Percentiles rank a stretch among this genome's conserved stretches.
Conservation (phyloP, 1,284 basidiomycete species). For the Paramarasmius palmivorus region DNA sequence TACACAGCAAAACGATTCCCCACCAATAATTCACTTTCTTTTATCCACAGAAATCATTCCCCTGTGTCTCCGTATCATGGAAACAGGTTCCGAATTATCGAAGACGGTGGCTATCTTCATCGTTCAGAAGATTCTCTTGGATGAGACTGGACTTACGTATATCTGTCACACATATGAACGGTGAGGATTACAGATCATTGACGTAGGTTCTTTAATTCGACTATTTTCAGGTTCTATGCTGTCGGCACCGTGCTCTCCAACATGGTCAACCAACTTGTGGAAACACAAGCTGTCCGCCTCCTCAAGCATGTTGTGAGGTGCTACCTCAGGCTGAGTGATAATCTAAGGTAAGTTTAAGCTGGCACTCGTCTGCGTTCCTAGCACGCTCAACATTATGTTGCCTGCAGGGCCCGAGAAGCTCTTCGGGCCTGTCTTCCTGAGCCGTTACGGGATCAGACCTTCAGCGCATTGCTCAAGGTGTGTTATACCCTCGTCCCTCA, state of each 20-base stretch:
- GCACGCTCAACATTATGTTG: slow-evolving; percentile 3
- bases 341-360: slow-evolving; percentile 66
- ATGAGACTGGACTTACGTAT: slow-evolving; percentile 97
- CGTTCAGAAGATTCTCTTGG: slow-evolving; percentile 98
- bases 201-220: no score
- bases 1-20: slow-evolving; percentile 95
- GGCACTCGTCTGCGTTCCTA: slow-evolving; percentile 12
- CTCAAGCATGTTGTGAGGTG: slow-evolving; percentile 99
- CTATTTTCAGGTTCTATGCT: slow-evolving; percentile 74
- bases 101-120: slow-evolving; percentile 99
- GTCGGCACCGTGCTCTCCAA: slow-evolving; percentile 98
- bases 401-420: slow-evolving; percentile 87
- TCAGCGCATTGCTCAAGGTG: slow-evolving; percentile 87
- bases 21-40: slow-evolving; percentile 98
- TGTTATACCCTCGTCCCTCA: slow-evolving; percentile 7
- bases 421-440: slow-evolving; percentile 96
- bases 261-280: slow-evolving; percentile 97
- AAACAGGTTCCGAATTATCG: slow-evolving; percentile 98
- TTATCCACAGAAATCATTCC: slow-evolving; percentile 99
- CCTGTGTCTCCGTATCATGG: slow-evolving; percentile 99
- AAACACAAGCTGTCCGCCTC: slow-evolving; percentile 95
- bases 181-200: neutral
- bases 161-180: slow-evolving; percentile 99
- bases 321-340: slow-evolving; percentile 95
- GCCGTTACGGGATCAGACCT: slow-evolving; percentile 93